Base-by-base conservation (phyloP, 2,329 filamentous ascomycete species). In the Aspergillus sp. region DNA sequence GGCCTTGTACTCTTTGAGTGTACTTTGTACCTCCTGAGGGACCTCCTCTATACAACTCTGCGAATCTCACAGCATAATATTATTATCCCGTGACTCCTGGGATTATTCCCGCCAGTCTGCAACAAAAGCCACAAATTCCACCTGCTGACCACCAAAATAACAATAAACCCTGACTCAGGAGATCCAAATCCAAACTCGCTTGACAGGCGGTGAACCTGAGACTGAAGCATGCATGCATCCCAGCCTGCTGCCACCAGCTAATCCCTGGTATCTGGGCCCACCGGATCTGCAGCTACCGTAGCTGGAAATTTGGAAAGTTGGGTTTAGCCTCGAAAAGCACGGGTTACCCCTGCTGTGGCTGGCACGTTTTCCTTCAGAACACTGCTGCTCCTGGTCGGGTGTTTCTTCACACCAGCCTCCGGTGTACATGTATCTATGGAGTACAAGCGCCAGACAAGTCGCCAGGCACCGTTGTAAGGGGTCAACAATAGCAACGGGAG, bases 201-300 rank as follows among this genome's bases (percentile, higher is more conserved):
- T 57, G 47, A 57, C 23, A 51, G 47, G 30, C 54, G 54, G 54
- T 57, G 46, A 57, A 57, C 45, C 8, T 55, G 45, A 38, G 28
- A 41, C 34, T 41, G 34, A 41, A 41, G 34, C 34, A 41, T 41
- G 13, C 11, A 48, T 48, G 46, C 22, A 48, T 19, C 3, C 25
- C 19, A 23, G 46, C 46, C 46, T 48, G 46, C 46, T 19, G 46
- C 34, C 11, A 28, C 43, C 17, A 48, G 46, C 46, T 48, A 19
- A 54, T 54, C 51, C n/a, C 17, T 41, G 34, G 15, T 41, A 15
- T 2, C 11, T 5, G 9, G 34, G 9, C 34, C 34, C 34, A 41
- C 34, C 34, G 34, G 34, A 41, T 17, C 34, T 41, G 34, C 34
- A 41, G 9, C 34, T 15, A 17, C 31, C 15, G 54, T 30, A 43